Conservation (phyloP, 345 rosid genomes). For the Acer yangbiense region DNA sequence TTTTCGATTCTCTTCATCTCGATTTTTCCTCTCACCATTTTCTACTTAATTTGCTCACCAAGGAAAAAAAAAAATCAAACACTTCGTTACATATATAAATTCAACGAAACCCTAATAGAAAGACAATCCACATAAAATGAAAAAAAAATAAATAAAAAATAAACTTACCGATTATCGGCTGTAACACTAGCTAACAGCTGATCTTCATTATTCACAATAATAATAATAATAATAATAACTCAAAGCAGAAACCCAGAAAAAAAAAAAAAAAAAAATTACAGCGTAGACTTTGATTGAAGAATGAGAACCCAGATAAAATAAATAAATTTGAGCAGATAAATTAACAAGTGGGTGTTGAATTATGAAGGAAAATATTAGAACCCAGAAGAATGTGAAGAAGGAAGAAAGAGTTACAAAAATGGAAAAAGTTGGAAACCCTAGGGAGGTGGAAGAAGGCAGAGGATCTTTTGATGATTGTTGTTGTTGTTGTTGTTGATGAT, state of each 20-base stretch:
- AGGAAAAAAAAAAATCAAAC: not conserved
- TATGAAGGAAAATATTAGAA: not conserved
- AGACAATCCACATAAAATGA: not conserved
- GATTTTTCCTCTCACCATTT: conserved; percentile 67
- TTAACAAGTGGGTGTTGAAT: not conserved
- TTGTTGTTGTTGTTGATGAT: conserved; percentile 11
- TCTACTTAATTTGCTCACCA: conserved; percentile 15
- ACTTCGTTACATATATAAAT: not conserved
- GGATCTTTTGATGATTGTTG: conserved; percentile 14
- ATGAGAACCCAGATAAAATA: not conserved
- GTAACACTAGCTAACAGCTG: not conserved
- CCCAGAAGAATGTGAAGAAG: not conserved
- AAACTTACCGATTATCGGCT: conserved; percentile 18
- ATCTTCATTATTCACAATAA: not conserved
- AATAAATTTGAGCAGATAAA: not conserved
- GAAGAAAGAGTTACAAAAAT: not conserved
- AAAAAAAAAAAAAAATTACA: not conserved
- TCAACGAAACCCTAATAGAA: conserved; percentile 11
- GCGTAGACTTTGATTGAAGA: not conserved
- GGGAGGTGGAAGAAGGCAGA: conserved; percentile 4
- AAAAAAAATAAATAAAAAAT: not conserved
- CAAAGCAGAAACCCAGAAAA: not conserved
- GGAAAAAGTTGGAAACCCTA: conserved; percentile 25
- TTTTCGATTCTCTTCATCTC: conserved; percentile 64
- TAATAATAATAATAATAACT: no score